Percentiles rank a stretch among this genome's conserved stretches.
Evolutionary conservation across 176 grass and related monocot species (phyloP).

Genomic region (Phragmites australis): DNA sequence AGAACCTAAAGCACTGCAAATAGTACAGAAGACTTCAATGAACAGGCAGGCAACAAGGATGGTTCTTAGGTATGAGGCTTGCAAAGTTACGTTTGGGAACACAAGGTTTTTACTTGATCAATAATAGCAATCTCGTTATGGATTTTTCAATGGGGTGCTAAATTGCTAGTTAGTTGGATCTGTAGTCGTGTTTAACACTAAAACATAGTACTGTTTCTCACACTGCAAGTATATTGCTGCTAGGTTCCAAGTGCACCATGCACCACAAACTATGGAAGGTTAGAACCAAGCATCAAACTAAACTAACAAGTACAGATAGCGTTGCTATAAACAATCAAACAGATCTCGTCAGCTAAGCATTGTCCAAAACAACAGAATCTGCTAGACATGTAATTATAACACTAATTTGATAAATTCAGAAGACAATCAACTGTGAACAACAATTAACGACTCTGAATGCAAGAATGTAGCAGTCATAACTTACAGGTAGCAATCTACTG

Average conservation of each 20-base stretch:
- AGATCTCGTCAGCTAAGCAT: neutral
- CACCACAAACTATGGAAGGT: neutral
- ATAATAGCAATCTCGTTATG: neutral
- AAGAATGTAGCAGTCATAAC: neutral
- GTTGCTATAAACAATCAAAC: neutral
- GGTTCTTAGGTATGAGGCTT: neutral
- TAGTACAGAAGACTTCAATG: neutral
- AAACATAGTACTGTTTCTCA: neutral
- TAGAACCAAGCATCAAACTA: neutral
- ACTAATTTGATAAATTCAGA: neutral
- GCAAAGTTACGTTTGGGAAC: neutral
- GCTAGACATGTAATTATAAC: neutral
- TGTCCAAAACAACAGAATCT: neutral
- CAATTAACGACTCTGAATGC: neutral
- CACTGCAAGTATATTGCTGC: neutral
- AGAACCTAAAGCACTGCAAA: neutral
- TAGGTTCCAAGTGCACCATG: neutral
- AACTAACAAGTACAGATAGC: neutral
- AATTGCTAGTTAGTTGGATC: neutral
- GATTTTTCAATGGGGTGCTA: neutral
- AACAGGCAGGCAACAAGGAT: neutral
- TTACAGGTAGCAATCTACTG: constrained; percentile 58
- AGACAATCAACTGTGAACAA: neutral
- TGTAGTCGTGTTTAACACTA: too few relatives aligned
- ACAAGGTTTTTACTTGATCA: neutral